Percentiles rank a stretch among this genome's conserved stretches.
These are phyloP conservation scores for Echria macrotheca DNA, from an alignment of 495 filamentous ascomycete species.

Conservation along the genomic window DNA sequence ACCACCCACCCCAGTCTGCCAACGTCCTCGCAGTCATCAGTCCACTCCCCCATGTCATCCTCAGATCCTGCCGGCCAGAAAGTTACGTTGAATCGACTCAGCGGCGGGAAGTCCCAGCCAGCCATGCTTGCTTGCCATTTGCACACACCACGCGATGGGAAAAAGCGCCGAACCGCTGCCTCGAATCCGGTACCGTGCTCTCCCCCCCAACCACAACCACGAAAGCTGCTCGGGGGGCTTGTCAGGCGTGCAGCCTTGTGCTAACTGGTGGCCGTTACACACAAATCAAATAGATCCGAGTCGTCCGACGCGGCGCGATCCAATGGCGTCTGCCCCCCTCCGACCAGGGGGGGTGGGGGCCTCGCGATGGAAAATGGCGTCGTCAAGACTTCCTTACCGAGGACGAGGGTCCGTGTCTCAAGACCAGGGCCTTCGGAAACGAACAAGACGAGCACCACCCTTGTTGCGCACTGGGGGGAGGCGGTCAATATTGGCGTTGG, in stretches of 20 bases:
- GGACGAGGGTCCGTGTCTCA: conserved; percentile 14
- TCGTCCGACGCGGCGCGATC: conserved; percentile 11
- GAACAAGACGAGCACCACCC: conserved; percentile 3
- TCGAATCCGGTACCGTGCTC: conserved; percentile 9
- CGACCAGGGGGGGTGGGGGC: neutral
- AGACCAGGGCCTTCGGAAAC: conserved; percentile 8
- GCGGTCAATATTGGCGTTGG: conserved; percentile 10
- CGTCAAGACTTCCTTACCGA: conserved; percentile 10
- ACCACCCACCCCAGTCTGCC: conserved; percentile 10
- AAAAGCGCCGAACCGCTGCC: neutral
- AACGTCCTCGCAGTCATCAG: conserved; percentile 15
- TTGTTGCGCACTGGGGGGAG: conserved; percentile 1
- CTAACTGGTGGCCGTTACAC: conserved; percentile 13
- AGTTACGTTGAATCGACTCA: no score
- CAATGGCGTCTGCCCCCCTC: neutral
- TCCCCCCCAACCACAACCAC: no score
- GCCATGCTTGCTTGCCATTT: no score
- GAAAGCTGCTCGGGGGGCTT: neutral
- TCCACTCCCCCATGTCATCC: neutral
- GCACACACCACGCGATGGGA: no score
- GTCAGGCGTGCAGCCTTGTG: conserved; percentile 17
- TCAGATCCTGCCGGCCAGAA: neutral
- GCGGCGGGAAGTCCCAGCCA: no score
- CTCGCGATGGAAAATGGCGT: conserved; percentile 3
- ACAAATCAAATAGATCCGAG: conserved; percentile 12